Evolutionary conservation across 306 rosid species (phyloP), one percentile per base, ranked within the genome.

Genomic region (Vicia sativa): DNA sequence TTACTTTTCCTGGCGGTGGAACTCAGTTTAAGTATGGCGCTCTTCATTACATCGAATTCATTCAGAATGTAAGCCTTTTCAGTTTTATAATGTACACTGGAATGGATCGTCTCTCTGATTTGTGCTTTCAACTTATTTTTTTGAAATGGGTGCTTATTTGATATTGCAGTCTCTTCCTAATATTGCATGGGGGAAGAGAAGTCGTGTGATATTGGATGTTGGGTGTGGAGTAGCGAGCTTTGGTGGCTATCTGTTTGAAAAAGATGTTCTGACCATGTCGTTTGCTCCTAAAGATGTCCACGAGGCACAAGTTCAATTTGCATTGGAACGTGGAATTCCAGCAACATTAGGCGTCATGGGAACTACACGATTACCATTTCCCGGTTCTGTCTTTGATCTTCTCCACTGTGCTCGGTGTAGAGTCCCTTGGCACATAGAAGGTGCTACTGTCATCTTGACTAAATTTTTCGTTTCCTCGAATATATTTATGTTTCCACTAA

Each of bases 171-270:
- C 96, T 66, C 81, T 88, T 68, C 87, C 85, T 8, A 61, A 72
- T 46, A 86, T 91, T 62, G 89, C 84, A 3, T 91, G 97, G 97
- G 97, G 97, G 52, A 91, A 86, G 84, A 78, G 91, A 74, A 88
- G 81, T 72, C 93, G 93, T 34, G 97, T 91, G 77, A 31, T 88
- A 75, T 78, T 88, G 67, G 97, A 91, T 12, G 91, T 88, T 38
- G 97, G 97, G 63, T 91, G 97, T 57, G 97, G 97, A 16, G 97
- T 91, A 46, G 97, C 97, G 56, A 91, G 97, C 76, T 88, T 91
- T 48, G 96, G 97, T 67, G 97, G 96, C 48, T 88, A 60, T 70
- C 78, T 88, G 56, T 86, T 88, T 38, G 96, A 91, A 28, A 91
- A 91, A 78, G 91, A 88, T 25, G 93, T 85, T 74, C 84, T 88